Evolutionary conservation across 305 asterid species (phyloP).

Genomic region (Striga hermonthica): DNA sequence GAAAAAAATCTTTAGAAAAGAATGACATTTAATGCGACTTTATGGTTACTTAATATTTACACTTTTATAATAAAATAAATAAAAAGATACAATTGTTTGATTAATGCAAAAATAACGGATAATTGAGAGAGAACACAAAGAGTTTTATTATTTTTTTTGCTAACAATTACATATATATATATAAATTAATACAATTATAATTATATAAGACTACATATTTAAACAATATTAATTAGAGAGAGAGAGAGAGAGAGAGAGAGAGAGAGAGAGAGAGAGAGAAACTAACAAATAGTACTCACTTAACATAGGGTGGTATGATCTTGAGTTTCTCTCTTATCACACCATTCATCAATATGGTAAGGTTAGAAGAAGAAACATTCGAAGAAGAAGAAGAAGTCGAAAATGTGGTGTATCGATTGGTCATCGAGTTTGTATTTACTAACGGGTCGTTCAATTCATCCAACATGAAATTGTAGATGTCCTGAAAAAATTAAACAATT

Average conservation of each 20-base stretch:
- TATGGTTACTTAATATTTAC: no score
- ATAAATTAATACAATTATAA: background rate
- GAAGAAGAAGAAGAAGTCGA: conserved; percentile 43
- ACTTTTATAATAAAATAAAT: no score
- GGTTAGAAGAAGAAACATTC: conserved; percentile 51
- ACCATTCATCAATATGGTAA: conserved; percentile 69
- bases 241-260: no score
- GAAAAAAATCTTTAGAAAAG: no score
- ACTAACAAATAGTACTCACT: conserved; percentile 40
- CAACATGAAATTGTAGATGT: background rate
- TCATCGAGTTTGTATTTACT: background rate
- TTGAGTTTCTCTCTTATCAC: conserved; percentile 63
- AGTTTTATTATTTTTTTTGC: no score
- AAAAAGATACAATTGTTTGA: no score
- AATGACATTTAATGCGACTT: no score
- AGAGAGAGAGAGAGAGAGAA: no score
- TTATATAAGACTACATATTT: background rate
- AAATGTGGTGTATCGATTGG: conserved; percentile 61
- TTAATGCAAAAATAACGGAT: no score
- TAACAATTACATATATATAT: no score
- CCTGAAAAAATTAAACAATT: background rate
- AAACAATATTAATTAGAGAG: no score
- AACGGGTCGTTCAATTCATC: background rate
- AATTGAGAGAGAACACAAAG: no score
- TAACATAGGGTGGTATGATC: conserved; percentile 60